Evolutionary conservation across 1,139 yeast species (phyloP).

Genomic region (Candida sp.): DNA sequence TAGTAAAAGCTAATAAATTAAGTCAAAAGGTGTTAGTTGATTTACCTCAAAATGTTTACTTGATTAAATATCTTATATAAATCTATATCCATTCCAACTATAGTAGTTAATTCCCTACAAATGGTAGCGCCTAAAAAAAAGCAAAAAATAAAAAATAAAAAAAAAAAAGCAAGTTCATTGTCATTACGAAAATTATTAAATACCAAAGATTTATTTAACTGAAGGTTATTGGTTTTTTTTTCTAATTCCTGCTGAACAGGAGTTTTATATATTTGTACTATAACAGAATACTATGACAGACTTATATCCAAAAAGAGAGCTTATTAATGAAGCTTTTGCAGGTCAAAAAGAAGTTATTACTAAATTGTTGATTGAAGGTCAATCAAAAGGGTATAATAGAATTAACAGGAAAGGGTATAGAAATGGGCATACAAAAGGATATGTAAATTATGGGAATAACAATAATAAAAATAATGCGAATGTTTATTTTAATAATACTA

Average conservation of each 20-base stretch:
- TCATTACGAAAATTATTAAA: neutral
- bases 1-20: too few species aligned
- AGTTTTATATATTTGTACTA: neutral
- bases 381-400: constrained; percentile 5
- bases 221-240: too few species aligned
- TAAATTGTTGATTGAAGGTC: constrained; percentile 26
- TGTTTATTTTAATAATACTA: neutral
- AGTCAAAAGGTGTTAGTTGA: too few species aligned
- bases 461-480: neutral
- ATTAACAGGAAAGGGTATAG: neutral
- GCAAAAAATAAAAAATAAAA: neutral
- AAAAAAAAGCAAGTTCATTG: neutral
- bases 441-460: neutral
- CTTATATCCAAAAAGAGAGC: constrained; percentile 20
- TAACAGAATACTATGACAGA: neutral
- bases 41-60: too few species aligned
- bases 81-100: too few species aligned
- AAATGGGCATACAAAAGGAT: neutral
- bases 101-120: too few species aligned
- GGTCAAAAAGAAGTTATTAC: constrained; percentile 31
- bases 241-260: neutral
- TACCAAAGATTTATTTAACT: too few species aligned
- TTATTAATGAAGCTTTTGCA: constrained; percentile 28
- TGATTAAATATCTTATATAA: too few species aligned
- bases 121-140: neutral